phyloP scores from a whole-genome alignment of 345 rosid species.

The Eucalyptus tenuipes region DNA sequence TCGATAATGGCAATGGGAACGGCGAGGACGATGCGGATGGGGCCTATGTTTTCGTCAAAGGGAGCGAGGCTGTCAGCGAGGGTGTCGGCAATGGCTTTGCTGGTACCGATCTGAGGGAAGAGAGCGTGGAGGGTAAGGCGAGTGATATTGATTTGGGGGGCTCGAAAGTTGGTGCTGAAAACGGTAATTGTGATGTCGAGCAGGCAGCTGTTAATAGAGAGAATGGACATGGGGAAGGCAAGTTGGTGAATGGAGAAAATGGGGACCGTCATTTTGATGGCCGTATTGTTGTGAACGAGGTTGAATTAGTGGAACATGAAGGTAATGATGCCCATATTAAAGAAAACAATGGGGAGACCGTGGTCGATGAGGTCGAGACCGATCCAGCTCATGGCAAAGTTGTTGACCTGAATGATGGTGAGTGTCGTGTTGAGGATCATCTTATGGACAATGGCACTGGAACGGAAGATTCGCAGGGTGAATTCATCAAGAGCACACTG shows the following conservation, averaged over 20 bases:
- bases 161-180: background rate
- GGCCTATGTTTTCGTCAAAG: constrained; percentile 27
- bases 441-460: background rate
- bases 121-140: background rate
- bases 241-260: background rate
- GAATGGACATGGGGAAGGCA: background rate
- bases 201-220: background rate
- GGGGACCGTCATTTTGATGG: background rate
- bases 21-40: constrained; percentile 22
- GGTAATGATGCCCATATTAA: background rate
- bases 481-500: background rate
- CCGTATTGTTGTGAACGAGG: background rate
- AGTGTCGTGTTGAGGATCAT: background rate
- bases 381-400: background rate
- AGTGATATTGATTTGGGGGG: background rate
- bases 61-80: constrained; percentile 12
- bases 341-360: background rate
- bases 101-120: background rate
- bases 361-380: background rate
- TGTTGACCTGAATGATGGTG: background rate
- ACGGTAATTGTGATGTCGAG: background rate
- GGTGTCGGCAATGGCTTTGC: background rate
- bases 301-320: background rate
- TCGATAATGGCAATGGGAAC: background rate
- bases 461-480: background rate